phyloP scores from a whole-genome alignment of 78 protist species.

The Dictyostelium purpureum region DNA sequence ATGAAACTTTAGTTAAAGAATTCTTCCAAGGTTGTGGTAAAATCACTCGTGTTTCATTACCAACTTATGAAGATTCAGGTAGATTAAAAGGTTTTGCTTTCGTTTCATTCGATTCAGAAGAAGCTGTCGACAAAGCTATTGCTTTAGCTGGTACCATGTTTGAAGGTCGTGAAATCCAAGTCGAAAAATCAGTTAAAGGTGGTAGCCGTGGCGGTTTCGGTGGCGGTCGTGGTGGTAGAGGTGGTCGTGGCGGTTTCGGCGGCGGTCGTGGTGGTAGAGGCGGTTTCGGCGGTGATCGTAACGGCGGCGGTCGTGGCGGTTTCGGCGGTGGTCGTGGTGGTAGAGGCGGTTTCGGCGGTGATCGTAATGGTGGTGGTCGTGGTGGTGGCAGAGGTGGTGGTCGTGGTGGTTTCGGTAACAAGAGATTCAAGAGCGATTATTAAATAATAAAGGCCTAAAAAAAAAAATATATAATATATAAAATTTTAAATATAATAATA shows the following conservation, averaged over 20 bases:
- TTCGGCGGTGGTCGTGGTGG: not conserved
- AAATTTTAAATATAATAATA: too few species aligned
- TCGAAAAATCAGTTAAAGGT: not conserved
- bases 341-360: conserved; percentile 18
- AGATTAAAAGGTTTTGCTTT: not conserved
- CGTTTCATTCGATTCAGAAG: not conserved
- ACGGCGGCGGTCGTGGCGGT: not conserved
- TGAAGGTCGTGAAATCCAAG: conserved; percentile 17
- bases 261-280: conserved; percentile 2
- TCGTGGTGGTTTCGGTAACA: conserved; percentile 11
- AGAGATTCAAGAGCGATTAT: not conserved
- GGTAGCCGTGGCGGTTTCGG: not conserved
- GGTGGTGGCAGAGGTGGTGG: conserved; percentile 28
- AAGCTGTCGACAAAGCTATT: not conserved
- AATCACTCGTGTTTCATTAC: conserved; percentile 13
- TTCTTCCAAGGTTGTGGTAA: not conserved
- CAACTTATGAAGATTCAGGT: conserved; percentile 14
- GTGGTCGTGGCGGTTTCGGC: conserved; percentile 22
- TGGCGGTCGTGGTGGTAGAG: not conserved
- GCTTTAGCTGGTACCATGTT: not conserved
- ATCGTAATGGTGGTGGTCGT: conserved; percentile 3
- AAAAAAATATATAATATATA: too few species aligned
- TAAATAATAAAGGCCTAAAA: too few species aligned
- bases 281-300: not conserved
- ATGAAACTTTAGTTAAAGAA: conserved; percentile 3